Percentiles rank a stretch among this genome's conserved stretches.
phyloP scores from a whole-genome alignment of 768 basidiomycete species.

The Kwoniella mangroviensis region DNA sequence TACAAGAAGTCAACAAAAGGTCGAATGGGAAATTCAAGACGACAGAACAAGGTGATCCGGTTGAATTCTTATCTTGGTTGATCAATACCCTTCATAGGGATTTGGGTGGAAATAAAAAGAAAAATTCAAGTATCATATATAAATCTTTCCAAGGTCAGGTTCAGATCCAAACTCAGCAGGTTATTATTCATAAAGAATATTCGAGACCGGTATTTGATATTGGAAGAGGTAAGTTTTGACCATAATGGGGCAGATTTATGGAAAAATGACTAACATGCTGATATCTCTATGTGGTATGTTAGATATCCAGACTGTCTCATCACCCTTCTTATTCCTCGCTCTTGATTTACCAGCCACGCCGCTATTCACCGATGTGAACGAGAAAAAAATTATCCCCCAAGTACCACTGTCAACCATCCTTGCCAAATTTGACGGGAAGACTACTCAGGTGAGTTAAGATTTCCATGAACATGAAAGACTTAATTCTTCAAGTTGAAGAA shows the following conservation, averaged over 20 bases:
- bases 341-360: constrained; percentile 97
- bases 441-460: constrained; percentile 70
- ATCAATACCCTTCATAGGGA: constrained; percentile 91
- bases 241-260: neutral
- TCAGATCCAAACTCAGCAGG: constrained; percentile 89
- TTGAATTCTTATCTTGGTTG: constrained; percentile 94
- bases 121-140: constrained; percentile 89
- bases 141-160: constrained; percentile 93
- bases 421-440: constrained; percentile 89
- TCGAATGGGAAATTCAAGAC: constrained; percentile 89
- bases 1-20: constrained; percentile 92
- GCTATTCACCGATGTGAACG: constrained; percentile 90
- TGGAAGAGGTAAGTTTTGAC: constrained; percentile 71
- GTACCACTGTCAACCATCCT: constrained; percentile 87
- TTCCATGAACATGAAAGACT: too few relatives aligned
- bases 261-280: neutral
- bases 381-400: constrained; percentile 99
- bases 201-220: constrained; percentile 92
- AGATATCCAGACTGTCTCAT: constrained; percentile 84
- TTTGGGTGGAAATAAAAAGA: constrained; percentile 90
- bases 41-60: constrained; percentile 93
- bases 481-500: too few relatives aligned
- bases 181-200: constrained; percentile 77
- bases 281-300: constrained; percentile 9
- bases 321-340: constrained; percentile 94